Conservation (phyloP, 2,329 filamentous ascomycete genomes). For the Trichoderma guizhouense region DNA sequence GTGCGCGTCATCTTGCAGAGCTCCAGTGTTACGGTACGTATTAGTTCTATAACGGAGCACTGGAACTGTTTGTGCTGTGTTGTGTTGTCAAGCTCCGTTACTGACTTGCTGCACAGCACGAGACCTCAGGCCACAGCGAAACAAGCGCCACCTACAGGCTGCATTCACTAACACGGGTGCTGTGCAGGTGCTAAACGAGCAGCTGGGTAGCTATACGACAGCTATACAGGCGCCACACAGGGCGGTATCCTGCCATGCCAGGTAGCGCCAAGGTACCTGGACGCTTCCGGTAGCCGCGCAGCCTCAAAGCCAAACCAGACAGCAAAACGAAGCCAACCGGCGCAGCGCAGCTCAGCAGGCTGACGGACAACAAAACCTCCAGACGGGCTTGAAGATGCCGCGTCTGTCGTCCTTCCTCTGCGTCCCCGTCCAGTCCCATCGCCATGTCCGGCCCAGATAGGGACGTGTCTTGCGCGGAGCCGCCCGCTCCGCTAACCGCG, state of each 20-base stretch:
- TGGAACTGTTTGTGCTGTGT: background rate
- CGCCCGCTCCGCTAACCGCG: background rate
- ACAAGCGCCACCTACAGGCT: background rate
- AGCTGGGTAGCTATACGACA: background rate
- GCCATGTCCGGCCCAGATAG: constrained; percentile 19
- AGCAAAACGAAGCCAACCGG: background rate
- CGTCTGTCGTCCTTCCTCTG: constrained; percentile 6
- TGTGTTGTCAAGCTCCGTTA: background rate
- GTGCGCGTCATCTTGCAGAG: background rate
- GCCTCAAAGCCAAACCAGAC: background rate
- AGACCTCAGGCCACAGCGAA: background rate
- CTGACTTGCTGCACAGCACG: background rate
- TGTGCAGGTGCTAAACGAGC: background rate
- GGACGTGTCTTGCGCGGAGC: constrained; percentile 6
- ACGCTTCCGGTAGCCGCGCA: constrained; percentile 14
- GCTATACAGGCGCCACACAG: background rate
- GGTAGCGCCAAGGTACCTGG: background rate
- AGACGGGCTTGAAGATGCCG: constrained; percentile 16
- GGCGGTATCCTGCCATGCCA: background rate
- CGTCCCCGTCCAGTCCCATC: constrained; percentile 11
- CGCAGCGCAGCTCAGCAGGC: background rate
- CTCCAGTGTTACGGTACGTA: background rate
- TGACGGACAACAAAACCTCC: background rate
- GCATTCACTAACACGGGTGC: background rate
- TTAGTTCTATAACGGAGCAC: background rate